Evolutionary conservation across 169 alveolate genomes (phyloP).

Genomic region (Plasmodium vivax): DNA sequence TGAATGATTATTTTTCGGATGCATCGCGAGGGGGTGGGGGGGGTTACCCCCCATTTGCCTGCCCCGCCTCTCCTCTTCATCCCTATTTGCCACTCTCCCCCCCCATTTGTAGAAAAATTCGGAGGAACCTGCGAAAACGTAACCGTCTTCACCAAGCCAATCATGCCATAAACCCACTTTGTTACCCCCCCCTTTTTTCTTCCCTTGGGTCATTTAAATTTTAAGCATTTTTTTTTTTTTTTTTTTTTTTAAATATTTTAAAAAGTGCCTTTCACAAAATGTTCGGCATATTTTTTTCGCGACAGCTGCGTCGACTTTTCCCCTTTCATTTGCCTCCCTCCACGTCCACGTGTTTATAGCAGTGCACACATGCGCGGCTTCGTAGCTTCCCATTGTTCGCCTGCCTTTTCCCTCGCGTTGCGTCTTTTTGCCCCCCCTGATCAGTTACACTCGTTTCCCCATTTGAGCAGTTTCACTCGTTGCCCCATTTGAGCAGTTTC

Average conservation of each 20-base stretch:
- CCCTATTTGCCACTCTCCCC: background rate
- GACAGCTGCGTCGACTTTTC: background rate
- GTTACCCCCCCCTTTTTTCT: background rate
- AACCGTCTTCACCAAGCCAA: slow-evolving; percentile 26
- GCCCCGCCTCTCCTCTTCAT: background rate
- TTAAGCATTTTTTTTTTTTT: background rate
- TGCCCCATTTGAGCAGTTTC: background rate
- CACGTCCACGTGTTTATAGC: background rate
- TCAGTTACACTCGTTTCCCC: background rate
- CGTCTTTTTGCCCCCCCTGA: background rate
- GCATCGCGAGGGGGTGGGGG: background rate
- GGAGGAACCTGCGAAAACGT: slow-evolving; percentile 56
- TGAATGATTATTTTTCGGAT: background rate
- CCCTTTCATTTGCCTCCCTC: background rate
- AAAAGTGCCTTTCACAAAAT: background rate
- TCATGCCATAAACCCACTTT: slow-evolving; percentile 11
- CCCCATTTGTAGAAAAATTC: slow-evolving; percentile 25
- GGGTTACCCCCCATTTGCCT: background rate
- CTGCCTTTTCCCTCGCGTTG: background rate
- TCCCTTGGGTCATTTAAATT: background rate
- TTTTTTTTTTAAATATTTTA: background rate
- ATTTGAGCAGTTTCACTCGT: background rate
- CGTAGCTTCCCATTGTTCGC: background rate
- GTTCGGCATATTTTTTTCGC: background rate
- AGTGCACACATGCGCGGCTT: background rate